Percentiles rank a stretch among this genome's conserved stretches.
phyloP scores from a whole-genome alignment of 1,284 basidiomycete species.

The Serendipita sp. region DNA sequence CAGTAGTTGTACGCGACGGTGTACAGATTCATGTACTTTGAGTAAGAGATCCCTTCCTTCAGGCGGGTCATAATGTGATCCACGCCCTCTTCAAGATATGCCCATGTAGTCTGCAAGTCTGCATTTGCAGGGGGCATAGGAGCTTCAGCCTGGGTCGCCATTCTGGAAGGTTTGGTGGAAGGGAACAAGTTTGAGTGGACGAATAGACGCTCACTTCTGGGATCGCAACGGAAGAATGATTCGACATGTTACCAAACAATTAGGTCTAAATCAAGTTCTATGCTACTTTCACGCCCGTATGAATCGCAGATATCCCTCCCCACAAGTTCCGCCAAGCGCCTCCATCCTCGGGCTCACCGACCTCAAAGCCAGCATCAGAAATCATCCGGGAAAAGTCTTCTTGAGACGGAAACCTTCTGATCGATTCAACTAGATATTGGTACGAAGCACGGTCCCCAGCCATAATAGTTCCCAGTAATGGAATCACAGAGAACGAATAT shows the following conservation, averaged over 20 bases:
- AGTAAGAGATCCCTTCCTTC: constrained; percentile 78
- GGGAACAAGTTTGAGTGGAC: neutral
- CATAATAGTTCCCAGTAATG: constrained; percentile 87
- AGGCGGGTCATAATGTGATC: constrained; percentile 88
- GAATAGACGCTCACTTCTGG: neutral
- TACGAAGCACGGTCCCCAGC: constrained; percentile 91
- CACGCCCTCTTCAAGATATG: constrained; percentile 76
- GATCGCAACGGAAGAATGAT: neutral
- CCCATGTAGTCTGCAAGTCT: constrained; percentile 77
- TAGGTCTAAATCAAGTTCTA: neutral
- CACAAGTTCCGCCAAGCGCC: constrained; percentile 79
- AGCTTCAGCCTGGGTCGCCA: constrained; percentile 4
- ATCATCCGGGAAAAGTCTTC: constrained; percentile 86
- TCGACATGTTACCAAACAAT: neutral
- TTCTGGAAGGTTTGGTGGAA: neutral
- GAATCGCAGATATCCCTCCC: constrained; percentile 75
- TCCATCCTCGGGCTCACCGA: constrained; percentile 51
- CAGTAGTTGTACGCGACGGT: constrained; percentile 96
- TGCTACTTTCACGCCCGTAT: constrained; percentile 71
- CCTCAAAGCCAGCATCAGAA: constrained; percentile 69
- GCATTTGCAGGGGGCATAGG: constrained; percentile 50
- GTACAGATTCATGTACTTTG: constrained; percentile 86
- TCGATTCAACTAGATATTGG: constrained; percentile 96
- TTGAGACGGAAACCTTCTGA: constrained; percentile 87
- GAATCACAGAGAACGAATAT: constrained; percentile 95